These are phyloP conservation scores for Mortierella polycephala DNA, from an alignment of 371 early-diverging fungal species.

Conservation along the genomic window DNA sequence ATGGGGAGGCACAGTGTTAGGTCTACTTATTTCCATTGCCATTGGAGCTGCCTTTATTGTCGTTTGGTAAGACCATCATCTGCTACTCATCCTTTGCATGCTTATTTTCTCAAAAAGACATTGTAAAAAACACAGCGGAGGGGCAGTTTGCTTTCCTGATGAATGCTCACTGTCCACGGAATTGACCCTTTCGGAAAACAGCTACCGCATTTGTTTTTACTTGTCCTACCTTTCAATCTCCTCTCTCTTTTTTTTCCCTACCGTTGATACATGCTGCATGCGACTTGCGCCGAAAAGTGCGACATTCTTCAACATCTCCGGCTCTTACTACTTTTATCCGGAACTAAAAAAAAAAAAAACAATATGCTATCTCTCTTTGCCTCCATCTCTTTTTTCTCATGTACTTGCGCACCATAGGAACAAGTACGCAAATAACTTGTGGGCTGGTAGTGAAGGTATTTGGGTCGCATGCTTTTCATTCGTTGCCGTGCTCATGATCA, in stretches of 20 bases:
- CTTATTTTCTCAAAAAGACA: neutral
- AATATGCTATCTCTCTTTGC: neutral
- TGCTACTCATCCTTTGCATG: too few relatives aligned
- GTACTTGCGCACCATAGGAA: slow-evolving; percentile 52
- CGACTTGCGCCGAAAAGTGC: too few relatives aligned
- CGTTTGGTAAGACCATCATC: slow-evolving; percentile 25
- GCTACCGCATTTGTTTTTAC: slow-evolving; percentile 2
- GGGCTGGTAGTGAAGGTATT: slow-evolving; percentile 76
- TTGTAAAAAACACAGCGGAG: neutral
- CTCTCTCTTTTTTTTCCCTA: neutral
- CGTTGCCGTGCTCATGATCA: slow-evolving; percentile 75
- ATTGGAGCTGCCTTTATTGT: slow-evolving; percentile 50
- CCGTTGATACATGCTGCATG: neutral
- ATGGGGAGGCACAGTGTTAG: slow-evolving; percentile 36
- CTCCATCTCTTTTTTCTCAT: neutral
- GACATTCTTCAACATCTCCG: too few relatives aligned
- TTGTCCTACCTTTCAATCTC: neutral
- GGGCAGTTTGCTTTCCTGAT: neutral
- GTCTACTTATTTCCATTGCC: slow-evolving; percentile 33
- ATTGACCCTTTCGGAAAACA: slow-evolving; percentile 1
- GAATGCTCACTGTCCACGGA: too few relatives aligned
- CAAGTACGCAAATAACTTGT: slow-evolving; percentile 66
- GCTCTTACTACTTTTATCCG: too few relatives aligned
- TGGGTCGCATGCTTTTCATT: slow-evolving; percentile 74
- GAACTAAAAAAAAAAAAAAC: too few relatives aligned